phyloP scores from a whole-genome alignment of 495 filamentous ascomycete genomes.

The Talaromyces nanjingensis region DNA sequence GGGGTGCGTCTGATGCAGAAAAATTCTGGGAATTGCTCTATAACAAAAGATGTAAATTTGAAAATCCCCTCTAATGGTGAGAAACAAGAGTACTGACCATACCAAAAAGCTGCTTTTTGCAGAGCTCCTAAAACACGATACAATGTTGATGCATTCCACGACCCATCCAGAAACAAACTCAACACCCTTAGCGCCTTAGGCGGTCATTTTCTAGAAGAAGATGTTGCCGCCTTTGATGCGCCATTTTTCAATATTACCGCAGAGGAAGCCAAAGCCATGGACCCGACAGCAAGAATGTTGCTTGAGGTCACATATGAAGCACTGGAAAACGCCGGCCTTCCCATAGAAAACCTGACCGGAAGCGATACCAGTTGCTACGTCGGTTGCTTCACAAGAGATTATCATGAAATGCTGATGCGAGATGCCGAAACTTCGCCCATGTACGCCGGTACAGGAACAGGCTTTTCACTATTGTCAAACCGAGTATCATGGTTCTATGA shows the following conservation, averaged over 20 bases:
- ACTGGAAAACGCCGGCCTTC: slow-evolving; percentile 43
- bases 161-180: slow-evolving; percentile 14
- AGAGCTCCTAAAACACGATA: slow-evolving; percentile 23
- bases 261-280: slow-evolving; percentile 38
- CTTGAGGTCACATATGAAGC: slow-evolving; percentile 52
- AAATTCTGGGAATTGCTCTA: slow-evolving; percentile 53
- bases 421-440: slow-evolving; percentile 21
- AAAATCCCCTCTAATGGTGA: slow-evolving; percentile 22
- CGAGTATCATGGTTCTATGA: slow-evolving; percentile 20
- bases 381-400: slow-evolving; percentile 30
- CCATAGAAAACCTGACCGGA: slow-evolving; percentile 31
- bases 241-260: slow-evolving; percentile 49
- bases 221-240: slow-evolving; percentile 29
- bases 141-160: slow-evolving; percentile 32
- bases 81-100: slow-evolving; percentile 15
- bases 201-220: slow-evolving; percentile 34
- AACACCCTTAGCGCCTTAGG: neutral
- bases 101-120: slow-evolving; percentile 8
- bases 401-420: slow-evolving; percentile 20
- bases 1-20: slow-evolving; percentile 31
- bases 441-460: slow-evolving; percentile 34
- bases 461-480: slow-evolving; percentile 22
- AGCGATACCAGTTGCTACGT: slow-evolving; percentile 35
- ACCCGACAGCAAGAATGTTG: slow-evolving; percentile 32
- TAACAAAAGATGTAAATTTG: slow-evolving; percentile 16